Base-by-base conservation (phyloP, 139 green algal genomes). In the Tetraselmis striata region DNA sequence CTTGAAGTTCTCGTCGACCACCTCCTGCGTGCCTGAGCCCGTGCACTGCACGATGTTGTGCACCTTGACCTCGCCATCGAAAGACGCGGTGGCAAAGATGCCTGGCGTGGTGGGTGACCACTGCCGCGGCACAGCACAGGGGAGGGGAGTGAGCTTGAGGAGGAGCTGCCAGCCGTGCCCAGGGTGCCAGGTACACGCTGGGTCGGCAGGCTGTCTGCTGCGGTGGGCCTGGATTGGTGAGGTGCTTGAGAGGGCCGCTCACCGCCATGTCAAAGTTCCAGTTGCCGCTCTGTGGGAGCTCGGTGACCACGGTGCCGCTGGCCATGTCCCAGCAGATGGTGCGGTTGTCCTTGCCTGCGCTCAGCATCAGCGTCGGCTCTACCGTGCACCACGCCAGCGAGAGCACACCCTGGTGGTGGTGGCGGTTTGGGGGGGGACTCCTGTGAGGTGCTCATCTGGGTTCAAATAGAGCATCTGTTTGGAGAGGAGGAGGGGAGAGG, bases 291-390 rank as follows among this genome's bases (percentile, higher is more conserved):
- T 84, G 76, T 1, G 89, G 84, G 77, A 94, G 85, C 87, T 95
- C 92, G 80, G 88, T 91, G 25, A 94, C 77, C 1, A 91, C 1
- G 59, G 81, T 27, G 75, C 90, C 82, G 0, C 83, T 84, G 59
- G 86, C 79, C 0, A 94, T 93, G 77, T 99, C 94, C 97, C 97
- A 99, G 84, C 94, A 94, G 75, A 99, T 91, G 27, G 93, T 98
- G 78, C 94, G 92, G 86, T 95, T 94, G 90, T 99, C 97, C 88
- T 98, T 98, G 78, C 86, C 94, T 59, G 89, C 95, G 28, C 89
- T 94, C 23, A 99, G 91, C 31, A 99, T 86, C 85, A 99, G 85
- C 2, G 84, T 84, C 26, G 95, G 86, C 85, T 99, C 97, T 30
- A 95, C 90, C 0, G 84, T 84, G 76, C 90, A 98, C 97, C 97